phyloP scores from a whole-genome alignment of 2,329 filamentous ascomycete species.

The Sarocladium strictum region DNA sequence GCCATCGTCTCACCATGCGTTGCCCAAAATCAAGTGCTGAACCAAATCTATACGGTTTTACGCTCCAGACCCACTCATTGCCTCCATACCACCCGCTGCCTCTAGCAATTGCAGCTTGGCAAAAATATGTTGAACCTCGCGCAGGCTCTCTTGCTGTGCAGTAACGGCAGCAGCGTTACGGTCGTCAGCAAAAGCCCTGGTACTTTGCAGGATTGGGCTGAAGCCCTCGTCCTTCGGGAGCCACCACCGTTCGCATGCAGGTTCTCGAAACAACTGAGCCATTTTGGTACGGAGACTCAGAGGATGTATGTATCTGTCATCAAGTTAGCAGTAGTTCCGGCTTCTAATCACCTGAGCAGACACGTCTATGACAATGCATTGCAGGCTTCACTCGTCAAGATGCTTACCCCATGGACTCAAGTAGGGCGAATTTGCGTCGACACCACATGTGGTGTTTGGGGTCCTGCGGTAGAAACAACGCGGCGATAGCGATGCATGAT shows the following conservation, averaged over 20 bases:
- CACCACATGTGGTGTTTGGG: constrained; percentile 70
- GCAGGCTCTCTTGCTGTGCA: constrained; percentile 57
- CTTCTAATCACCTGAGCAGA: no score
- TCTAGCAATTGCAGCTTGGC: constrained; percentile 38
- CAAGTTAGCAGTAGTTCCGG: constrained; percentile 13
- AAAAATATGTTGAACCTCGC: constrained; percentile 71
- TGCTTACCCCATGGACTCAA: constrained; percentile 76
- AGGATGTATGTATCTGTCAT: constrained; percentile 78
- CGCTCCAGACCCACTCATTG: neutral
- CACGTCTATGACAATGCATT: no score
- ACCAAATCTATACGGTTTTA: neutral
- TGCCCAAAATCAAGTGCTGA: no score
- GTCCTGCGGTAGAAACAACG: constrained; percentile 75
- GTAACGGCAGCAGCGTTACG: constrained; percentile 57
- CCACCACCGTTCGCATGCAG: constrained; percentile 79
- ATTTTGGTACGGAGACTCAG: constrained; percentile 67
- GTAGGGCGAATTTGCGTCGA: constrained; percentile 67
- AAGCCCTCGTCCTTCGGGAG: constrained; percentile 75
- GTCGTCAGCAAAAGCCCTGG: constrained; percentile 77
- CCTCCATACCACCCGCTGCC: neutral
- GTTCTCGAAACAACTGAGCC: constrained; percentile 67
- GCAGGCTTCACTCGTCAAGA: no score
- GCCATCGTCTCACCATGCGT: neutral
- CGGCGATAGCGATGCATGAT: constrained; percentile 67
- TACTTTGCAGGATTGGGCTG: constrained; percentile 64